Evolutionary conservation across 805 yeast species (phyloP).

Genomic region (Saccharomycopsis sp.): DNA sequence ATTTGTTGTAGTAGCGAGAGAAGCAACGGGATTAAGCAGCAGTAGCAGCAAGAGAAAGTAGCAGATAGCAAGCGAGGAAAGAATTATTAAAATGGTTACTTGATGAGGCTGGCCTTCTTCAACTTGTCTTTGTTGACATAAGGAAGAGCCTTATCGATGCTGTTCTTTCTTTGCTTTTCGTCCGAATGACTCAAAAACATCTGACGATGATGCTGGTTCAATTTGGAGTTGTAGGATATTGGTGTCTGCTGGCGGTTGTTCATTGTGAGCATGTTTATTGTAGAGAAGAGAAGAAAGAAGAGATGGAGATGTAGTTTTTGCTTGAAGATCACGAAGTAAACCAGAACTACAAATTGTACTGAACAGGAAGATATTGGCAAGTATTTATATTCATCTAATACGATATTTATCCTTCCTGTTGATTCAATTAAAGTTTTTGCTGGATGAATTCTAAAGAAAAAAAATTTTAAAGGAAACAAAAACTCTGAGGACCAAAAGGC

Average conservation of each 20-base stretch:
- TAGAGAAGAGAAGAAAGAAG: background rate
- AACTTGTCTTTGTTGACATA: slow-evolving; percentile 8
- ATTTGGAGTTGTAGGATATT: slow-evolving; percentile 5
- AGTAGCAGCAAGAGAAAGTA: background rate
- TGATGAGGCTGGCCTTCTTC: slow-evolving; percentile 9
- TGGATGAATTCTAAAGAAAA: background rate
- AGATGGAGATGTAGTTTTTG: background rate
- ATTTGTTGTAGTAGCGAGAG: too few species aligned
- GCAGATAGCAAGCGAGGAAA: background rate
- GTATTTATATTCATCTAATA: background rate
- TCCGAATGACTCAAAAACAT: slow-evolving; percentile 8
- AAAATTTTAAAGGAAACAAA: background rate
- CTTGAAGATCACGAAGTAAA: background rate
- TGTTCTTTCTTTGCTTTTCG: slow-evolving; percentile 6
- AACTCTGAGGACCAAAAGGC: background rate
- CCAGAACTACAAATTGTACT: background rate
- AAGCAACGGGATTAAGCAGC: background rate
- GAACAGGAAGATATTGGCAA: background rate
- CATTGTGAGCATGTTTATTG: background rate
- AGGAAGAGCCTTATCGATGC: slow-evolving; percentile 12
- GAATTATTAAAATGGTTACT: background rate
- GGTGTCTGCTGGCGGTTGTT: background rate
- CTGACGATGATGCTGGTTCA: slow-evolving; percentile 8
- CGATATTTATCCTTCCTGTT: too few species aligned
- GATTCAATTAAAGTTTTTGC: background rate